These are phyloP conservation scores for Rhodomyrtus tomentosa DNA, from an alignment of 345 rosid genomes.

Conservation along the genomic window DNA sequence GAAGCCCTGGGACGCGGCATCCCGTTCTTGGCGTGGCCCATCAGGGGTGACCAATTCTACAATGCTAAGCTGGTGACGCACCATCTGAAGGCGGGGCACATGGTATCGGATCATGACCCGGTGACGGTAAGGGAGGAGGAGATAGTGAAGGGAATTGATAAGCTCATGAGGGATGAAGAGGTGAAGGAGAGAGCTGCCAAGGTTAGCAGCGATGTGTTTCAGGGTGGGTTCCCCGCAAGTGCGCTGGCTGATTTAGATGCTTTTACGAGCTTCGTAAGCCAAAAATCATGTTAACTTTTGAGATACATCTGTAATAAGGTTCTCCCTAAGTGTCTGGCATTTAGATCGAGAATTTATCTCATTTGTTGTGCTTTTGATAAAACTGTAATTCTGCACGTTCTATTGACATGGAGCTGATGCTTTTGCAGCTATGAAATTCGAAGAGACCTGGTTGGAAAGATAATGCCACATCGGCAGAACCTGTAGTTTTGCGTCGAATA, in stretches of 20 bases:
- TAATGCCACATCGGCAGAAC: no score
- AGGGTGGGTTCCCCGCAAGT: constrained; percentile 11
- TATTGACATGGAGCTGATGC: no score
- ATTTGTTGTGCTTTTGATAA: accelerated
- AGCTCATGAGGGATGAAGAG: constrained; percentile 23
- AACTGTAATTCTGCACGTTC: no score
- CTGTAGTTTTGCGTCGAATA: no score
- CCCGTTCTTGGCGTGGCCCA: constrained; percentile 22
- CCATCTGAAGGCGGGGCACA: constrained; percentile 7
- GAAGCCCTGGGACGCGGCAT: constrained; percentile 23
- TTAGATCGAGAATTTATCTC: accelerated
- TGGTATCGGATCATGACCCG: constrained; percentile 10
- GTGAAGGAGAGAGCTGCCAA: constrained; percentile 5
- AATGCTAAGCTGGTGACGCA: constrained; percentile 19
- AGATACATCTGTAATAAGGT: no score
- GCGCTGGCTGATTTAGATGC: constrained; percentile 10
- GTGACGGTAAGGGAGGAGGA: constrained; percentile 2
- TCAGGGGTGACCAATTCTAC: constrained; percentile 22
- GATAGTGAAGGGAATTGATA: constrained; percentile 20
- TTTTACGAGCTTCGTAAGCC: neutral
- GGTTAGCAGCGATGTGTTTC: constrained; percentile 1
- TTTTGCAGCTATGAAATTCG: no score
- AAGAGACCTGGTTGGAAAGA: no score
- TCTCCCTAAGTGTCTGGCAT: no score
- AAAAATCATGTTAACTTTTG: neutral